Evolutionary conservation across 1,284 basidiomycete genomes (phyloP), one percentile per base, ranked within the genome.

Genomic region (Lentinus polychrous): DNA sequence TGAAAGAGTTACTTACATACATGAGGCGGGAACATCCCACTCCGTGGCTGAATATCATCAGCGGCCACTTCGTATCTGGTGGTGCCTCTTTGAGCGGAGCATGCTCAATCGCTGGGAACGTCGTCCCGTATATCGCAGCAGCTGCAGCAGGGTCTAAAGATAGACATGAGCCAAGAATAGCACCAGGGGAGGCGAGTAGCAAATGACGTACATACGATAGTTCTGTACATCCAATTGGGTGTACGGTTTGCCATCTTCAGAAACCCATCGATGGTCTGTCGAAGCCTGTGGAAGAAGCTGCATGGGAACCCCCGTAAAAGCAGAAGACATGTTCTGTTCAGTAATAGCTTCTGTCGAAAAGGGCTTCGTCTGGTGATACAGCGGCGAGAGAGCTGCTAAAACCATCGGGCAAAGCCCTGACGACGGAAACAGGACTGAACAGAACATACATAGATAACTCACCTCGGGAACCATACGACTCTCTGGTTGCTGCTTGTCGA

Each of bases 21-120:
- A 69, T 70, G 39, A 66, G 55, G 20, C 61, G 64, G 41, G 64
- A 64, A 52, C 66, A 67, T 14, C 67, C 68, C 6, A 63, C 64
- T 14, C 69, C 69, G 48, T 72, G 68, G 40, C 64, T 66, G 54
- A 69, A 72, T 39, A 72, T 53, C 52, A 72, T 55, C 22, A 72
- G 43, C 2, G 65, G 66, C 65, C 66, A 68, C 48, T 65, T 61
- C 18, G 52, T 54, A 27, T 35, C 27, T n/a, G 51, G 20, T 0
- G 57, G 49, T 15, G 60, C 60, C 8, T 36, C 40, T 4, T 55
- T 59, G 32, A 70, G 52, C 3, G 60, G 60, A 0, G 66, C 67
- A 39, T 69, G 57, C 45, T 61, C 56, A n/a, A 60, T 40, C 4
- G 63, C 62, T 2, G 70, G 68, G 49, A 71, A 68, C 14, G 65